These are phyloP conservation scores for Scutellaria barbata DNA, from an alignment of 257 asterid species.

Conservation along the genomic window DNA sequence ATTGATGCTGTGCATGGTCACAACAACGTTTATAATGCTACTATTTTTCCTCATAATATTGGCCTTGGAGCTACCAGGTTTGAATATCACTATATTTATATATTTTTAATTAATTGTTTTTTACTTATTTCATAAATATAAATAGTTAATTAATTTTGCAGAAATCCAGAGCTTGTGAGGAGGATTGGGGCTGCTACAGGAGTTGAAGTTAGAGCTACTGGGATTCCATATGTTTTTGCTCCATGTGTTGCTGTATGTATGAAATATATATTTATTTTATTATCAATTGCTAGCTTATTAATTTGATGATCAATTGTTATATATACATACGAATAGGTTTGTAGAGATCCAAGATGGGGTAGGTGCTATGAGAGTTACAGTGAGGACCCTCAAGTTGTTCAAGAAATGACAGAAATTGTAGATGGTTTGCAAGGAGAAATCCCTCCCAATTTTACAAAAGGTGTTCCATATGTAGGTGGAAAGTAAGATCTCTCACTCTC, in stretches of 20 bases:
- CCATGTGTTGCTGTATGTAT: constrained; percentile 46
- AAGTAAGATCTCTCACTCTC: constrained; percentile 37
- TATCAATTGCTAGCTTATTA: too few species aligned
- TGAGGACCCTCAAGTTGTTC: constrained; percentile 57
- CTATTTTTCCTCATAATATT: constrained; percentile 56
- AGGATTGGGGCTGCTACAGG: constrained; percentile 65
- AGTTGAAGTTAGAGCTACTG: constrained; percentile 62
- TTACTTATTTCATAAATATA: too few species aligned
- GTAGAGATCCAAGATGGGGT: constrained; percentile 75
- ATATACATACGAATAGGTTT: constrained; percentile 26
- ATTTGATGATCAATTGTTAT: too few species aligned
- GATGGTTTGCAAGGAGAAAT: constrained; percentile 62
- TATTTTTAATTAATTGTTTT: too few species aligned
- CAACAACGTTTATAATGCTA: constrained; percentile 50
- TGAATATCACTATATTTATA: too few species aligned
- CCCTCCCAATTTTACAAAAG: constrained; percentile 40
- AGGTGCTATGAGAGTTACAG: constrained; percentile 65
- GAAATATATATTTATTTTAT: too few species aligned
- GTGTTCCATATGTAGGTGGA: constrained; percentile 57
- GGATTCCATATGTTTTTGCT: constrained; percentile 53
- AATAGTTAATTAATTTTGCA: too few species aligned
- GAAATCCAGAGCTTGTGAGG: constrained; percentile 34
- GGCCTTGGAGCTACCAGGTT: constrained; percentile 63
- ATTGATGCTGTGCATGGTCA: constrained; percentile 62
- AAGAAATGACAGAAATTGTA: constrained; percentile 57